Conservation (phyloP, 805 yeast species). For the Scheffersomyces spartinae region DNA sequence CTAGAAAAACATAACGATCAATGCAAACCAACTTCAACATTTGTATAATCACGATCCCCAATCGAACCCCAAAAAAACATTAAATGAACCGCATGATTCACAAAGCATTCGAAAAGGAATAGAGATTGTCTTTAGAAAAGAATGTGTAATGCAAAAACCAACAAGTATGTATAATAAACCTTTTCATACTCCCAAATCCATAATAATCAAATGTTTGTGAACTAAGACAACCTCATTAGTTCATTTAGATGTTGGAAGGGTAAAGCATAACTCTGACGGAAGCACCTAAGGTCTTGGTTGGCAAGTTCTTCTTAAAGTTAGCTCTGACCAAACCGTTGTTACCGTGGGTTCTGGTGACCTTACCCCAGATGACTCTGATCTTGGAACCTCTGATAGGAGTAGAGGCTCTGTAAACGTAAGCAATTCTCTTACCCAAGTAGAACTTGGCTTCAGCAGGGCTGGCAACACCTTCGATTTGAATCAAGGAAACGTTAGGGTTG, state of each 20-base stretch:
- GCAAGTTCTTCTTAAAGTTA: slow-evolving; percentile 96
- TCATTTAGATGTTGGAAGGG: slow-evolving; percentile 95
- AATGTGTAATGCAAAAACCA: too few species aligned
- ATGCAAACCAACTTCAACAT: too few species aligned
- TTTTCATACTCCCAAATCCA: too few species aligned
- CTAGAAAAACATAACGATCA: too few species aligned
- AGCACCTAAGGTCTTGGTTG: slow-evolving; percentile 99
- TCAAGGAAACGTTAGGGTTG: slow-evolving; percentile 96
- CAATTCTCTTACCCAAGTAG: slow-evolving; percentile 99
- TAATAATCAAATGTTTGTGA: too few species aligned
- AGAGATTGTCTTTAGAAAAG: too few species aligned
- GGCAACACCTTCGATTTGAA: slow-evolving; percentile 94
- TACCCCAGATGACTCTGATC: slow-evolving; percentile 99
- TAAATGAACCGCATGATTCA: too few species aligned
- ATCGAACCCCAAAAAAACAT: too few species aligned
- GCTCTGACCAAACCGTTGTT: slow-evolving; percentile 98
- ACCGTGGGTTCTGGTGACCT: slow-evolving; percentile 98
- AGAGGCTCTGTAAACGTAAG: slow-evolving; percentile 97
- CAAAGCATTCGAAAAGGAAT: too few species aligned
- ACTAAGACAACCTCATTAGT: slow-evolving; percentile 2
- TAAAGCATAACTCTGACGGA: slow-evolving; percentile 98
- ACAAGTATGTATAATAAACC: too few species aligned
- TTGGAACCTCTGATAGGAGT: slow-evolving; percentile 98
- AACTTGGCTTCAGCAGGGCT: slow-evolving; percentile 91
- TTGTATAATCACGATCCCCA: too few species aligned